Conservation (phyloP, 352 stramenopile genomes). For the Peronospora belbahrii region DNA sequence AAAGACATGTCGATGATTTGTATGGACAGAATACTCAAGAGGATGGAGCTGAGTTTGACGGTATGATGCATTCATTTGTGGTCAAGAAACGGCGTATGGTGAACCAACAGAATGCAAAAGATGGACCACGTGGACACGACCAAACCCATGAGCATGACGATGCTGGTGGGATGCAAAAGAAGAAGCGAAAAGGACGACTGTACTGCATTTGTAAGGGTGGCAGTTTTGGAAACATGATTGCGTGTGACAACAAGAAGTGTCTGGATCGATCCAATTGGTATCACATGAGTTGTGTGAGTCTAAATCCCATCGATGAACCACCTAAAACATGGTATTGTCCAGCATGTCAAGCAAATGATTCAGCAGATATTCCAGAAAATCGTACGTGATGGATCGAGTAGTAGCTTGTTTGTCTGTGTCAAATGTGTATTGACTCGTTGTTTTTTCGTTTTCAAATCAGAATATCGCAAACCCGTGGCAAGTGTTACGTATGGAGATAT, state of each 20-base stretch:
- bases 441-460: constrained; percentile 20
- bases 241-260: constrained; percentile 76
- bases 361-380: constrained; percentile 55
- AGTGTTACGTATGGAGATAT: constrained; percentile 86
- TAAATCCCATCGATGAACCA: constrained; percentile 40
- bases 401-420: no score
- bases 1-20: constrained; percentile 17
- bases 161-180: constrained; percentile 16
- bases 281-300: constrained; percentile 65
- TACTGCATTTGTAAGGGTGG: constrained; percentile 73
- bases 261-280: constrained; percentile 79
- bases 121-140: constrained; percentile 1
- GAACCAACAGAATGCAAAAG: constrained; percentile 13
- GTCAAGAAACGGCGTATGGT: constrained; percentile 12
- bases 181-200: constrained; percentile 58
- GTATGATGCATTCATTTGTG: constrained; percentile 7
- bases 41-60: not conserved
- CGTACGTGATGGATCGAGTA: constrained; percentile 40
- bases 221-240: constrained; percentile 79
- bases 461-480: constrained; percentile 72
- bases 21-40: constrained; percentile 14
- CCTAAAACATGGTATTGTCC: constrained; percentile 76
- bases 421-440: not conserved
- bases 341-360: constrained; percentile 46
- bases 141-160: constrained; percentile 9